Conservation (phyloP, 768 basidiomycete genomes). For the Hydnomerulius pinastri region DNA sequence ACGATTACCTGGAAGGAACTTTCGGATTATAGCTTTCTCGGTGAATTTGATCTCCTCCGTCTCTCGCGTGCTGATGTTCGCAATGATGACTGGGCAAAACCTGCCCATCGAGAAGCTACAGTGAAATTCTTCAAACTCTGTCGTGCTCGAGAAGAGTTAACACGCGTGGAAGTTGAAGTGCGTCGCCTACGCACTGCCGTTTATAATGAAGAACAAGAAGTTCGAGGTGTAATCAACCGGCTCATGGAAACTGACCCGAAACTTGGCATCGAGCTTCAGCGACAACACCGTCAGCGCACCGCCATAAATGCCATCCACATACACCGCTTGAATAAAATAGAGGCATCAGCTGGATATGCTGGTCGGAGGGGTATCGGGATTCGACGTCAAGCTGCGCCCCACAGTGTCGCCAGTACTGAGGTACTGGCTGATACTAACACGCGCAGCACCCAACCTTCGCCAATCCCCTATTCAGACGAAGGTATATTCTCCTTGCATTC, state of each 20-base stretch:
- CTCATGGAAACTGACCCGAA: neutral
- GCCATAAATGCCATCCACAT: too few relatives aligned
- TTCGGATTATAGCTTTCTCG: constrained; percentile 14
- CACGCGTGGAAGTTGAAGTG: constrained; percentile 26
- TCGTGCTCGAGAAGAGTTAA: constrained; percentile 28
- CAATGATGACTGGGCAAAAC: constrained; percentile 20
- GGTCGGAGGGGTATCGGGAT: too few relatives aligned
- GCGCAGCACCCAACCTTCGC: too few relatives aligned
- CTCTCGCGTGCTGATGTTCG: constrained; percentile 24
- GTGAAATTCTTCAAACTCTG: constrained; percentile 25
- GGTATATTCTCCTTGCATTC: too few relatives aligned
- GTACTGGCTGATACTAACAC: too few relatives aligned
- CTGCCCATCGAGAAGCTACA: constrained; percentile 18
- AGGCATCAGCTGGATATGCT: too few relatives aligned
- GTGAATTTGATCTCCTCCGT: constrained; percentile 19
- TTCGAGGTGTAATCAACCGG: neutral
- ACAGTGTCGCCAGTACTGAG: too few relatives aligned
- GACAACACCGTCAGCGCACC: neutral
- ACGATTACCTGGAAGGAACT: constrained; percentile 17
- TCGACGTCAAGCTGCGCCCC: too few relatives aligned
- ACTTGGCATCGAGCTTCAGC: constrained; percentile 4
- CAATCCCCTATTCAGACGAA: too few relatives aligned
- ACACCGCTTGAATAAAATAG: too few relatives aligned
- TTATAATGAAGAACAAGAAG: constrained; percentile 18
- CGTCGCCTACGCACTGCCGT: constrained; percentile 15